Conservation (phyloP, 495 filamentous ascomycete species). For the Xylaria cubensis region DNA sequence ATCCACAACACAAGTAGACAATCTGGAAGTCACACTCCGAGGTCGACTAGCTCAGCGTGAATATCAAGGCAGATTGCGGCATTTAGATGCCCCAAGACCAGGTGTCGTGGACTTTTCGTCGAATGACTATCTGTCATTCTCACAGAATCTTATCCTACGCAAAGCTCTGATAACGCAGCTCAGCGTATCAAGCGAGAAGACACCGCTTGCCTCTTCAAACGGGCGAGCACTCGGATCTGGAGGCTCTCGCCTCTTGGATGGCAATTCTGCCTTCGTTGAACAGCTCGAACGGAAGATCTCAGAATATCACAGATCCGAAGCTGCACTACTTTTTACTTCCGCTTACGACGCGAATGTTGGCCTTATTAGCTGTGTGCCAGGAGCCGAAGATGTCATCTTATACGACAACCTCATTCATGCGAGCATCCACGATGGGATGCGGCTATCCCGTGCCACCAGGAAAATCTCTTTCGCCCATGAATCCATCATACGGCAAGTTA, state of each 20-base stretch:
- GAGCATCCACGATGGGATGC: constrained; percentile 79
- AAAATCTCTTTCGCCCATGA: constrained; percentile 68
- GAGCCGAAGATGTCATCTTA: constrained; percentile 70
- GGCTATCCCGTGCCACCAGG: constrained; percentile 61
- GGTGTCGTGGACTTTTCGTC: constrained; percentile 64
- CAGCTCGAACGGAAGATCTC: constrained; percentile 69
- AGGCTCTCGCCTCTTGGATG: constrained; percentile 70
- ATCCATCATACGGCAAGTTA: constrained; percentile 41
- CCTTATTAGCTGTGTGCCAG: constrained; percentile 70
- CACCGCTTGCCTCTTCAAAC: not conserved
- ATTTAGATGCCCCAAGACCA: constrained; percentile 48
- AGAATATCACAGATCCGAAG: constrained; percentile 66
- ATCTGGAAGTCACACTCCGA: constrained; percentile 26
- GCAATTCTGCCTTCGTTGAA: constrained; percentile 71
- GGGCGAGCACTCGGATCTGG: constrained; percentile 53
- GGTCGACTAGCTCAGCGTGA: constrained; percentile 38
- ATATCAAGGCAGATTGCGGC: constrained; percentile 44
- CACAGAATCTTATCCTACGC: constrained; percentile 43
- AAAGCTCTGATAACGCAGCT: constrained; percentile 15
- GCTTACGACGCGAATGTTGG: constrained; percentile 81
- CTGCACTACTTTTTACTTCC: constrained; percentile 76
- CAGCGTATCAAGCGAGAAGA: not conserved
- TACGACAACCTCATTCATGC: constrained; percentile 81
- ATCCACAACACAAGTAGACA: not conserved
- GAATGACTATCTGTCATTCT: constrained; percentile 68